These are phyloP conservation scores for Glycyrrhiza uralensis DNA, from an alignment of 306 rosid species.

Conservation along the genomic window DNA sequence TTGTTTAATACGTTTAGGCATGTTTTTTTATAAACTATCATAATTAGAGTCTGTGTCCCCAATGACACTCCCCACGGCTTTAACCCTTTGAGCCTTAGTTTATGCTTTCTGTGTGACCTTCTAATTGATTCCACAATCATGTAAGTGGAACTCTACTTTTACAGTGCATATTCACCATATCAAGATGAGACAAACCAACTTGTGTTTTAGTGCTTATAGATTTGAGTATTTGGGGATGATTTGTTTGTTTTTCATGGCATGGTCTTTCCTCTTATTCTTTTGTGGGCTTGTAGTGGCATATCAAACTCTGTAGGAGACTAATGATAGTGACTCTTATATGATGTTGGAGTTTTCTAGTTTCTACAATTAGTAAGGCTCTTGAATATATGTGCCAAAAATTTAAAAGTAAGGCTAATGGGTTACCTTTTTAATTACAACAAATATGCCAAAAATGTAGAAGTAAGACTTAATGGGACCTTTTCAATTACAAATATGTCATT, in stretches of 20 bases:
- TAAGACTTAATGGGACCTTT: neutral
- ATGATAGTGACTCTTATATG: neutral
- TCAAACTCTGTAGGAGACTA: neutral
- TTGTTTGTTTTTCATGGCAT: slow-evolving; percentile 5
- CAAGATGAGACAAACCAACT: neutral
- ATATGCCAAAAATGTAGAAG: neutral
- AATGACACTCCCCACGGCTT: too few species aligned
- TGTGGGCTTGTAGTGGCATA: neutral
- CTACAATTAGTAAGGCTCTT: neutral
- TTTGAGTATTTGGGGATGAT: neutral
- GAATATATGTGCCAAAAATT: slow-evolving; percentile 6
- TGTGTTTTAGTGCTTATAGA: neutral
- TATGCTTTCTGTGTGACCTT: slow-evolving; percentile 16
- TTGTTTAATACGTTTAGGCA: neutral
- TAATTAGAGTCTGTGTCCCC: too few species aligned
- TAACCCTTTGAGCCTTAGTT: too few species aligned
- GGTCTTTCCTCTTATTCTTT: neutral
- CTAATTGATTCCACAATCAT: slow-evolving; percentile 15
- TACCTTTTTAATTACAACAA: neutral
- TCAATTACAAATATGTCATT: neutral
- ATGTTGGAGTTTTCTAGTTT: neutral
- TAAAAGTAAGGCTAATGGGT: neutral
- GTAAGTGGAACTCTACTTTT: neutral
- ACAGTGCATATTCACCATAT: too few species aligned
- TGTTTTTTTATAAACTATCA: too few species aligned